Conservation (phyloP, 1,284 basidiomycete species). For the Pseudomicrostroma phylloplanum region DNA sequence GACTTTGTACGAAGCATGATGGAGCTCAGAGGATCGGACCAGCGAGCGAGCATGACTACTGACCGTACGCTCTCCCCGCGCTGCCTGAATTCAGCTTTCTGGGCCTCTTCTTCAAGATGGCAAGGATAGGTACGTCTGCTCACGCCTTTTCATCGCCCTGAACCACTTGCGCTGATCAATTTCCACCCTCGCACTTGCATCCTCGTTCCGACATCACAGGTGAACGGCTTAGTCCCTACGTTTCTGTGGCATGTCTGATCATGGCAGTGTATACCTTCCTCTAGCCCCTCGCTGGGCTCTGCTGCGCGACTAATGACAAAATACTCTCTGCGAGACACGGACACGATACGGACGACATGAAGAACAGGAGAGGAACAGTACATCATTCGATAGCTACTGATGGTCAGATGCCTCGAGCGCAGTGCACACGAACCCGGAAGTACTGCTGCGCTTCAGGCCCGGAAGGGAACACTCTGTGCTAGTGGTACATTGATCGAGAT, state of each 20-base stretch:
- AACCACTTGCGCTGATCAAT: background rate
- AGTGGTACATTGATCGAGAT: too few relatives aligned
- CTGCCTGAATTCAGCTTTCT: slow-evolving; percentile 24
- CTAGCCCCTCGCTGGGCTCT: slow-evolving; percentile 9
- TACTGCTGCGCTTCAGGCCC: too few relatives aligned
- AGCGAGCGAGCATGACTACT: background rate
- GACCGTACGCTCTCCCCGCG: background rate
- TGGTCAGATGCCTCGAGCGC: too few relatives aligned
- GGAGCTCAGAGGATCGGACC: background rate
- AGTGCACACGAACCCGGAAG: too few relatives aligned
- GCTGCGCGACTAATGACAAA: too few relatives aligned
- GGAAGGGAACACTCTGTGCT: too few relatives aligned
- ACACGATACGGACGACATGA: too few relatives aligned
- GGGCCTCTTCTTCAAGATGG: slow-evolving; percentile 46
- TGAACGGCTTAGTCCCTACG: slow-evolving; percentile 47
- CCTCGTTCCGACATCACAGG: slow-evolving; percentile 21
- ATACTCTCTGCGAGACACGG: too few relatives aligned
- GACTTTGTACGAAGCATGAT: too few relatives aligned
- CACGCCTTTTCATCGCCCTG: background rate
- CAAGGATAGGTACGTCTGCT: slow-evolving; percentile 37
- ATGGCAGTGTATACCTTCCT: slow-evolving; percentile 45
- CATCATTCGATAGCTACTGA: too few relatives aligned
- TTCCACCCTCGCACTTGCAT: background rate
- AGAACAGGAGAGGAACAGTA: too few relatives aligned
- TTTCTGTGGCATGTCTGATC: slow-evolving; percentile 45